Conservation (phyloP, 176 grass and related monocot species). For the Oryza nivara region DNA sequence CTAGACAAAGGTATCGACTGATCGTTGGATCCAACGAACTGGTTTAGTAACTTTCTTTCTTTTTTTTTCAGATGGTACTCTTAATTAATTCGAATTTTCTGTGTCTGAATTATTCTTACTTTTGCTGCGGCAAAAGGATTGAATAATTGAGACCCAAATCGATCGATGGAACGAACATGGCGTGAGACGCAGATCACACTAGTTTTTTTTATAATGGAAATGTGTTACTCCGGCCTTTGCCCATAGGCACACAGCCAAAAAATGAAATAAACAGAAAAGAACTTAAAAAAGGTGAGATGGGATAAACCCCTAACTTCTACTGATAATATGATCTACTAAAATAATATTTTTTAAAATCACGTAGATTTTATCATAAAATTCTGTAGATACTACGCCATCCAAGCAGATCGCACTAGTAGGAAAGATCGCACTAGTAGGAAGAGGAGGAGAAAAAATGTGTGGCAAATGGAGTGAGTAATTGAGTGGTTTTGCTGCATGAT, state of each 20-base stretch:
- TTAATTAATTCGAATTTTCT: not conserved
- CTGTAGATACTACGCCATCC: too few species aligned
- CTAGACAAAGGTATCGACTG: not conserved
- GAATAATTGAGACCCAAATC: not conserved
- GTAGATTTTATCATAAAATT: too few species aligned
- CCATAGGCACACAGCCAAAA: too few species aligned
- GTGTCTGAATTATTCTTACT: not conserved
- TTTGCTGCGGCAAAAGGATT: not conserved
- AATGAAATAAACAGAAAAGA: too few species aligned
- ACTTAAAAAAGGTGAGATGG: too few species aligned
- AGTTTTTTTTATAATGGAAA: too few species aligned
- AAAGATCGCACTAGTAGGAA: not conserved
- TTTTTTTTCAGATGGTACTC: not conserved
- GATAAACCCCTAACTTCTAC: too few species aligned
- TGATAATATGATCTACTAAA: too few species aligned
- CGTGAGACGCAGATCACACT: not conserved
- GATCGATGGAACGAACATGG: not conserved
- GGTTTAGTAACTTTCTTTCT: not conserved
- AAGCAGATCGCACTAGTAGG: not conserved
- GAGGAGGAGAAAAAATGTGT: not conserved
- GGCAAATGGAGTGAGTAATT: not conserved
- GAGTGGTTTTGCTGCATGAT: constrained; percentile 1
- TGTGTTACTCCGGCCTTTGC: too few species aligned
- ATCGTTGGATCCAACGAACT: not conserved
- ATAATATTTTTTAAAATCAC: too few species aligned